Evolutionary conservation across 192 early-diverging fungal genomes (phyloP).

Genomic region (Gorgonomyces haynaldii): DNA sequence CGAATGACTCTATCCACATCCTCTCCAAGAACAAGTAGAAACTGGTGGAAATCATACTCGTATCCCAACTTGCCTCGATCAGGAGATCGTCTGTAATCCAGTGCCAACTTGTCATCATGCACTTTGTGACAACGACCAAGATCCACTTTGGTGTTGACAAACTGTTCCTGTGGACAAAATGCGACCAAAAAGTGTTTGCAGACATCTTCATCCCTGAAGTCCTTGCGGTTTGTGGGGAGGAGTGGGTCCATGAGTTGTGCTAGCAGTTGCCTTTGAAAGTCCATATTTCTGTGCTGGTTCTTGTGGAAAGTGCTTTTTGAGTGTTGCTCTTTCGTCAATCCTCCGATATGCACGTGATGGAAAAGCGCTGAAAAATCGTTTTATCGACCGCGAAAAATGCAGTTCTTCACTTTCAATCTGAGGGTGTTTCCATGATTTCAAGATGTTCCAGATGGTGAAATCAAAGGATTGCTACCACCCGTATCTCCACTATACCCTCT

Average conservation of each 20-base stretch:
- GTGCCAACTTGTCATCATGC: slow-evolving; percentile 63
- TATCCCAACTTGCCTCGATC: slow-evolving; percentile 43
- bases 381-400: too few relatives aligned
- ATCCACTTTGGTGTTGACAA: slow-evolving; percentile 78
- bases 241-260: slow-evolving; percentile 8
- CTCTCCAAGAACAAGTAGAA: slow-evolving; percentile 46
- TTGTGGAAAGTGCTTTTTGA: too few relatives aligned
- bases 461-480: too few relatives aligned
- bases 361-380: too few relatives aligned
- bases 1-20: slow-evolving; percentile 62
- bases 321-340: too few relatives aligned
- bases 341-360: too few relatives aligned
- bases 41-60: slow-evolving; percentile 60
- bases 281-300: too few relatives aligned
- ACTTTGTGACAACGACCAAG: slow-evolving; percentile 58
- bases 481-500: too few relatives aligned
- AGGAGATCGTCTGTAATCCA: slow-evolving; percentile 32
- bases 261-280: slow-evolving; percentile 5
- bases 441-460: too few relatives aligned
- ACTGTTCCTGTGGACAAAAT: slow-evolving; percentile 66
- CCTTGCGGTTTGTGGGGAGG: not conserved
- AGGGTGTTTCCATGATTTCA: too few relatives aligned
- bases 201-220: slow-evolving; percentile 7
- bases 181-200: slow-evolving; percentile 55
- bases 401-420: too few relatives aligned